phyloP scores from a whole-genome alignment of 495 filamentous ascomycete genomes.

The Penicillium turbatum region DNA sequence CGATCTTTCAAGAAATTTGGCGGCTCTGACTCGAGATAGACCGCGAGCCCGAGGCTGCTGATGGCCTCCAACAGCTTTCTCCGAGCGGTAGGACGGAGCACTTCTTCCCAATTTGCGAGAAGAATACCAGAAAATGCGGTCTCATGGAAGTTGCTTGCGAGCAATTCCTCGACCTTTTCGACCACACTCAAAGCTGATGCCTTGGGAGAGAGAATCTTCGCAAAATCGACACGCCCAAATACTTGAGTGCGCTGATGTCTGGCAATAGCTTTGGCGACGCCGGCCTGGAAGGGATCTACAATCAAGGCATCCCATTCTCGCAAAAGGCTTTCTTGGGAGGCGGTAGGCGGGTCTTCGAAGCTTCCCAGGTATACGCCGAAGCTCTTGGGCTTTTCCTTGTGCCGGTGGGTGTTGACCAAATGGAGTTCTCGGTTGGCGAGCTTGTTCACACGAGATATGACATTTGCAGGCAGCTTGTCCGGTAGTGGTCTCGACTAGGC shows the following conservation, averaged over 20 bases:
- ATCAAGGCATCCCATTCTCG: constrained; percentile 47
- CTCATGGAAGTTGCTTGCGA: constrained; percentile 29
- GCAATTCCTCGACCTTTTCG: constrained; percentile 30
- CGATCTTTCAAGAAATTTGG: constrained; percentile 45
- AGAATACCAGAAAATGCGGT: constrained; percentile 45
- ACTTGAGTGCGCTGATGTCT: constrained; percentile 23
- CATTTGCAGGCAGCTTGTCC: constrained; percentile 28
- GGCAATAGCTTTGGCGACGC: constrained; percentile 35
- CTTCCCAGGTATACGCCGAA: constrained; percentile 50
- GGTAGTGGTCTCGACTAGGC: constrained; percentile 24
- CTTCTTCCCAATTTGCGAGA: constrained; percentile 46
- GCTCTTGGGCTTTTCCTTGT: constrained; percentile 34
- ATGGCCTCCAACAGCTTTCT: constrained; percentile 35
- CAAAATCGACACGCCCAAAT: constrained; percentile 43
- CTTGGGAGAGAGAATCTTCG: constrained; percentile 22
- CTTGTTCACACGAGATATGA: constrained; percentile 25
- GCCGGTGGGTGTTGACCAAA: constrained; percentile 13
- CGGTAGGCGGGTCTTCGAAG: constrained; percentile 31
- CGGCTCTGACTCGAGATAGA: constrained; percentile 48
- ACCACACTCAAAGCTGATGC: constrained; percentile 24
- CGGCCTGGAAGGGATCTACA: constrained; percentile 42
- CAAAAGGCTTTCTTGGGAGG: constrained; percentile 33
- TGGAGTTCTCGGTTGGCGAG: constrained; percentile 25
- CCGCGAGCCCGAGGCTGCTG: constrained; percentile 34
- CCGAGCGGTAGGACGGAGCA: constrained; percentile 30